A percentile compares a stretch with the other conserved stretches of the same genome.
Conservation (phyloP, 768 basidiomycete genomes). For the Tephrocybe sp. region DNA sequence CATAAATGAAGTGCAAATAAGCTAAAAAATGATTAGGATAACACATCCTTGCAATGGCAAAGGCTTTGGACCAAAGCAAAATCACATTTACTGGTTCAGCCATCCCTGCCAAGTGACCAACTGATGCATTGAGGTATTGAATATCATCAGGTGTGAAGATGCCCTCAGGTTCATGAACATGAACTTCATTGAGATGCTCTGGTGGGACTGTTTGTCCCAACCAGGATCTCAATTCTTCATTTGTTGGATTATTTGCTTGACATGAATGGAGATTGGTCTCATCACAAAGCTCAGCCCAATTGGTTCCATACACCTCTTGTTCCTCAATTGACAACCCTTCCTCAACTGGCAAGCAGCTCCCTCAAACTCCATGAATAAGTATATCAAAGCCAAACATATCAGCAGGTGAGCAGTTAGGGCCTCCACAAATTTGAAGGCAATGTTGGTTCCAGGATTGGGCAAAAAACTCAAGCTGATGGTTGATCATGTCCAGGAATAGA, state of each 20-base stretch:
- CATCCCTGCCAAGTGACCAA: no score
- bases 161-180: not conserved
- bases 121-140: not conserved
- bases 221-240: not conserved
- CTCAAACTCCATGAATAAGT: not conserved
- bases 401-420: not conserved
- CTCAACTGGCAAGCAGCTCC: not conserved
- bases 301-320: not conserved
- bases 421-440: not conserved
- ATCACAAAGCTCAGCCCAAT: not conserved
- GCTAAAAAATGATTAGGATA: not conserved
- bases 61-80: not conserved
- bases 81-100: not conserved
- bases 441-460: conserved; percentile 3
- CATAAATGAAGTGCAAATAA: not conserved
- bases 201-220: not conserved
- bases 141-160: not conserved
- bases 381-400: conserved; percentile 1
- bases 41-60: not conserved
- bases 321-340: not conserved
- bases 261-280: not conserved
- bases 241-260: not conserved
- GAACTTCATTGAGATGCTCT: not conserved
- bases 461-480: conserved; percentile 18
- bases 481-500: conserved; percentile 32